Percentiles rank a stretch among this genome's conserved stretches.
Evolutionary conservation across 768 basidiomycete species (phyloP).

Genomic region (Mycena maculata): DNA sequence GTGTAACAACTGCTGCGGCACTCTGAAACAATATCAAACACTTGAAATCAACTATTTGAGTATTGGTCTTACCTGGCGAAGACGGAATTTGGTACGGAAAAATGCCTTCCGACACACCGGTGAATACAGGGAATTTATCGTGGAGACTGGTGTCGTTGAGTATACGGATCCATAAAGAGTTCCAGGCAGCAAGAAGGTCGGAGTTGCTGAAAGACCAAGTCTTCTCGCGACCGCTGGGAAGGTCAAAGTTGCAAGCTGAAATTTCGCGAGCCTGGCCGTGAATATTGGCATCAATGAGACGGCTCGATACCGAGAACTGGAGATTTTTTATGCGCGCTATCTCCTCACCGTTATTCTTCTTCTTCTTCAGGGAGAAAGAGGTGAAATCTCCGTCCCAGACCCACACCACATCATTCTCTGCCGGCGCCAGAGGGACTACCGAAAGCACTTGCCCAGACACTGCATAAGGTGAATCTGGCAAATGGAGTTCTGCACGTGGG

Average conservation of each 20-base stretch:
- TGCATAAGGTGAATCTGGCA: not conserved
- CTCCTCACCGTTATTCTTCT: not conserved
- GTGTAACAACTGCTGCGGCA: not conserved
- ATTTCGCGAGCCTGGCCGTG: not conserved
- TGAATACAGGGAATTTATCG: constrained; percentile 13
- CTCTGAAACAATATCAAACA: not conserved
- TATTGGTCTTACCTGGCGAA: not conserved
- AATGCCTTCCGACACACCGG: not conserved
- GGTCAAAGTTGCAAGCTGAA: not conserved
- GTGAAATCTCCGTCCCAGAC: constrained; percentile 10
- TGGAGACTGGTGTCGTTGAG: not conserved
- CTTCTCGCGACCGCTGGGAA: not conserved
- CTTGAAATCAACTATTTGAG: too few relatives aligned
- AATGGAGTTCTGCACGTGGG: constrained; percentile 1
- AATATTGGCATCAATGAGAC: not conserved
- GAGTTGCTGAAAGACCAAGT: constrained; percentile 1
- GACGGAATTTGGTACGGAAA: constrained; percentile 3
- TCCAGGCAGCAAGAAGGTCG: not conserved
- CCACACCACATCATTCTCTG: not conserved
- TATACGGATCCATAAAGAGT: not conserved
- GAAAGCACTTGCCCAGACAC: constrained; percentile 9
- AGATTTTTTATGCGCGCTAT: not conserved
- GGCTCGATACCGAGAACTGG: constrained; percentile 6
- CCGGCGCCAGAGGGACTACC: not conserved
- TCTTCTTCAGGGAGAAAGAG: constrained; percentile 1